These are phyloP conservation scores for Yamadazyma sp. DNA, from an alignment of 805 yeast species.

Conservation along the genomic window DNA sequence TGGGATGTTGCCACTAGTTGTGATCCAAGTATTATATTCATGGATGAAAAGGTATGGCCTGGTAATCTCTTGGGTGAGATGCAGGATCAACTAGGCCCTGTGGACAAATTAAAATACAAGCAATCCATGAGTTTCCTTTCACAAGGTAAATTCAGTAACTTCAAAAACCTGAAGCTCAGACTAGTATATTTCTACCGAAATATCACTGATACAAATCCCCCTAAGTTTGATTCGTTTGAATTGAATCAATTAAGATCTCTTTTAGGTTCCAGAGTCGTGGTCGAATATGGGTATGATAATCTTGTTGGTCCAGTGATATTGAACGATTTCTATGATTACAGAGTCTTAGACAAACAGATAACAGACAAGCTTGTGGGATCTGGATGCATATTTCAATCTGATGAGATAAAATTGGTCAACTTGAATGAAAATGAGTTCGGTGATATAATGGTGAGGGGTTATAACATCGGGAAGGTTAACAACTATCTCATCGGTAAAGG, in stretches of 20 bases:
- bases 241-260: conserved; percentile 46
- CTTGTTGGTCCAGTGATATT: conserved; percentile 58
- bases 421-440: conserved; percentile 45
- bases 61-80: not conserved
- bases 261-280: conserved; percentile 50
- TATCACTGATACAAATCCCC: conserved; percentile 17
- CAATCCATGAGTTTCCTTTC: conserved; percentile 46
- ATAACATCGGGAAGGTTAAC: conserved; percentile 55
- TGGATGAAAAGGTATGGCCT: conserved; percentile 6
- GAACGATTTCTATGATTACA: conserved; percentile 62
- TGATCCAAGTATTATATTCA: conserved; percentile 32
- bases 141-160: conserved; percentile 43
- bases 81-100: not conserved
- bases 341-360: conserved; percentile 37
- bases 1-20: conserved; percentile 15
- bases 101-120: conserved; percentile 25
- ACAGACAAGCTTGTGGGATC: conserved; percentile 34
- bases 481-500: conserved; percentile 19
- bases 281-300: conserved; percentile 47
- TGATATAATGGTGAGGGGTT: conserved; percentile 59
- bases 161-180: conserved; percentile 26
- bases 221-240: conserved; percentile 16
- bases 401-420: conserved; percentile 56
- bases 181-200: conserved; percentile 41
- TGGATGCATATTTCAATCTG: conserved; percentile 60